Percentiles rank a stretch among this genome's conserved stretches.
These are phyloP conservation scores for Maudiozyma pseudohumilis DNA, from an alignment of 805 yeast genomes.

Conservation along the genomic window DNA sequence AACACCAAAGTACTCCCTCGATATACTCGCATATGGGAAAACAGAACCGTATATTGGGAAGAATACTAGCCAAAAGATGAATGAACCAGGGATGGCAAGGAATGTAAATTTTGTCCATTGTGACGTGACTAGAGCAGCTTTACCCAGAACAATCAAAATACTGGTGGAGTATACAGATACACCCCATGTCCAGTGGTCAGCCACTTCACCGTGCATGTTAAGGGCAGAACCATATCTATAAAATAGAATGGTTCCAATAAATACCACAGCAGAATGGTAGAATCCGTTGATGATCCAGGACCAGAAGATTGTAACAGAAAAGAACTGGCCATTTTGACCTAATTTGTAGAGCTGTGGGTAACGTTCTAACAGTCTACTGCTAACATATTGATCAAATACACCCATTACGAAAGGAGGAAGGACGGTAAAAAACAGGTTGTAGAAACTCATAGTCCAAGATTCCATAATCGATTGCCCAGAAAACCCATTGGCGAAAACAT, in stretches of 20 bases:
- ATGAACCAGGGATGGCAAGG: slow-evolving; percentile 91
- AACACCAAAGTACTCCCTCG: slow-evolving; percentile 78
- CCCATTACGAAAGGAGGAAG: slow-evolving; percentile 95
- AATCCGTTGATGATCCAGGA: slow-evolving; percentile 96
- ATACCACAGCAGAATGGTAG: slow-evolving; percentile 82
- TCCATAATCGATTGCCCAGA: slow-evolving; percentile 95
- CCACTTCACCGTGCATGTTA: slow-evolving; percentile 50
- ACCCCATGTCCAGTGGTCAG: slow-evolving; percentile 94
- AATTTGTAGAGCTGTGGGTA: slow-evolving; percentile 88
- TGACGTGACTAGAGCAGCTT: slow-evolving; percentile 85
- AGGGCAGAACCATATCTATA: slow-evolving; percentile 60
- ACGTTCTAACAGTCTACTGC: slow-evolving; percentile 77
- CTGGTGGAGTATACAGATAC: slow-evolving; percentile 82
- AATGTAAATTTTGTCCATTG: slow-evolving; percentile 93
- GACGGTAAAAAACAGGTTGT: slow-evolving; percentile 89
- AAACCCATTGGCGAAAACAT: slow-evolving; percentile 80
- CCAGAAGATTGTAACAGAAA: slow-evolving; percentile 90
- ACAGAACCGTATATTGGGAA: slow-evolving; percentile 80
- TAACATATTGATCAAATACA: slow-evolving; percentile 91
- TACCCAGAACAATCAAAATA: slow-evolving; percentile 80
- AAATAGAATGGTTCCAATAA: slow-evolving; percentile 58
- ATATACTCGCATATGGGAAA: slow-evolving; percentile 76
- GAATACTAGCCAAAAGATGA: slow-evolving; percentile 69
- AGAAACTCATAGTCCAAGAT: slow-evolving; percentile 95
- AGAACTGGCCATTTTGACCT: slow-evolving; percentile 82